phyloP scores from a whole-genome alignment of 768 basidiomycete species.

The Russula dissimulans region DNA sequence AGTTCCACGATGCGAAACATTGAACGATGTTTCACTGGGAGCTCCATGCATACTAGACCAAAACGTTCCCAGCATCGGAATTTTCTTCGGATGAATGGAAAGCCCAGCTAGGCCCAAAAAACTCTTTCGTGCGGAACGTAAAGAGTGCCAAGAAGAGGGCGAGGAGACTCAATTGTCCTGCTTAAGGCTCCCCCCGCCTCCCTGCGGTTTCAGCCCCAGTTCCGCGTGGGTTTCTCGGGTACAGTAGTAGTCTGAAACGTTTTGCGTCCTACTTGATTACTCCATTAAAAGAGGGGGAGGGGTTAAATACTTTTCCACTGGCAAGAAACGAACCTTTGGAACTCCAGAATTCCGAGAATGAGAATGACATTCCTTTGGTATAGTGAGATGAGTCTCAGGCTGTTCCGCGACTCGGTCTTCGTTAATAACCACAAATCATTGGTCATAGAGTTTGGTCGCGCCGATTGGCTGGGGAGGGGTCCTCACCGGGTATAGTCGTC shows the following conservation, averaged over 20 bases:
- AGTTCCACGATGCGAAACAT: not conserved
- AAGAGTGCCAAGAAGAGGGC: not conserved
- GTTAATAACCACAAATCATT: not conserved
- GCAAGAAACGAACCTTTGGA: too few relatives aligned
- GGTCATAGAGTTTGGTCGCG: not conserved
- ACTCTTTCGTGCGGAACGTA: too few relatives aligned
- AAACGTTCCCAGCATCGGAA: not conserved
- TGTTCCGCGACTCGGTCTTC: not conserved
- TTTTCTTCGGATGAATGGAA: not conserved
- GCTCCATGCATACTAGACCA: not conserved
- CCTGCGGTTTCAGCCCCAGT: not conserved
- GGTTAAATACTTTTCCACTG: too few relatives aligned
- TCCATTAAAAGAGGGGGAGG: not conserved
- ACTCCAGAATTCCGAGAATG: too few relatives aligned
- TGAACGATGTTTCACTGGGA: not conserved
- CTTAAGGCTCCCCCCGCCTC: too few relatives aligned
- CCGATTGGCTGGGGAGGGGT: not conserved
- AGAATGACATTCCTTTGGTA: too few relatives aligned
- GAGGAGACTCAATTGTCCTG: too few relatives aligned
- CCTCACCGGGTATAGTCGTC: not conserved
- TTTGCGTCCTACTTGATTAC: not conserved
- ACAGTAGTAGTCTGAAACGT: not conserved
- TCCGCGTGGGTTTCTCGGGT: not conserved
- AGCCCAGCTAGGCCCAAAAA: not conserved
- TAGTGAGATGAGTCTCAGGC: not conserved